Conservation (phyloP, 1,284 basidiomycete genomes). For the Limonomyces culmigenus region DNA sequence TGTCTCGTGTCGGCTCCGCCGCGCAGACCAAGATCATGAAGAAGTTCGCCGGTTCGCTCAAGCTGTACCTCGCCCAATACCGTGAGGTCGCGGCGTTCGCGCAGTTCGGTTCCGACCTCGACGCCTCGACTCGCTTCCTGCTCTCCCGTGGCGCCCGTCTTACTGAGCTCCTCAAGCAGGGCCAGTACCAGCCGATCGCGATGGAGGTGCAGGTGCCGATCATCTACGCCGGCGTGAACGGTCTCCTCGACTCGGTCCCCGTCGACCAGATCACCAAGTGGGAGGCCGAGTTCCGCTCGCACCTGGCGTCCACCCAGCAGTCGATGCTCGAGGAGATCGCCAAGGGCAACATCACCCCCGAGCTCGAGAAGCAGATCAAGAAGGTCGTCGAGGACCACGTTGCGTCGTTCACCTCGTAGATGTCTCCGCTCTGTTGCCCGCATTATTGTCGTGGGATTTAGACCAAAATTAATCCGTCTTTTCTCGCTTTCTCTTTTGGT, state of each 20-base stretch:
- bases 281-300: slow-evolving; percentile 82
- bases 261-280: slow-evolving; percentile 91
- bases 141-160: slow-evolving; percentile 95
- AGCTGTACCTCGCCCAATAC: slow-evolving; percentile 99
- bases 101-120: slow-evolving; percentile 99
- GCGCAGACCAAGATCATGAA: slow-evolving; percentile 99
- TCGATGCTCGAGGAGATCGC: slow-evolving; percentile 70
- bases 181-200: slow-evolving; percentile 85
- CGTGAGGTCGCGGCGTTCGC: slow-evolving; percentile 99
- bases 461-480: no score
- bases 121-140: slow-evolving; percentile 95
- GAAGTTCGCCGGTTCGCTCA: slow-evolving; percentile 98
- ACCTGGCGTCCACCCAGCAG: slow-evolving; percentile 54
- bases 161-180: slow-evolving; percentile 98
- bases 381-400: slow-evolving; percentile 81
- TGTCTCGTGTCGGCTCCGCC: slow-evolving; percentile 98
- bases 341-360: slow-evolving; percentile 70
- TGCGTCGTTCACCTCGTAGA: slow-evolving; percentile 60
- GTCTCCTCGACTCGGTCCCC: slow-evolving; percentile 89
- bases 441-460: no score
- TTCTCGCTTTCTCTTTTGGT: no score
- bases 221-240: slow-evolving; percentile 98
- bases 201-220: slow-evolving; percentile 97
- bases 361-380: slow-evolving; percentile 89
- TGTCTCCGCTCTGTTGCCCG: no score